A percentile compares a stretch with the other conserved stretches of the same genome.
Evolutionary conservation across 495 filamentous ascomycete genomes (phyloP).

Genomic region (Pyrenula aspistea): DNA sequence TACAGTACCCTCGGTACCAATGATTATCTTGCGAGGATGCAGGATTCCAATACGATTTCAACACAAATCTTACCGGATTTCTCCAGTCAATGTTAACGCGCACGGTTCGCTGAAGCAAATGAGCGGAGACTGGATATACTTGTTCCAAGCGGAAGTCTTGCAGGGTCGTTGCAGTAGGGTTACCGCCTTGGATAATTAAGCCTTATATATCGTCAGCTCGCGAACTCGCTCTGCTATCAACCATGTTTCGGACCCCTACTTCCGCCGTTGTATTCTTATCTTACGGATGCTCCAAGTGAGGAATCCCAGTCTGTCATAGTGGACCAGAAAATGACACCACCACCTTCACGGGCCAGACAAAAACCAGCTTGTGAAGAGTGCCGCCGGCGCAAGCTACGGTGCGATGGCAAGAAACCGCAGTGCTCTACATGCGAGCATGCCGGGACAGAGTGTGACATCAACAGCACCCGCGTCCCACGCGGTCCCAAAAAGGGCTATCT

Average conservation of each 20-base stretch:
- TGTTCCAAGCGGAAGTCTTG: neutral
- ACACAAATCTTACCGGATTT: neutral
- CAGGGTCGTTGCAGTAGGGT: neutral
- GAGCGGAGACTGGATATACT: neutral
- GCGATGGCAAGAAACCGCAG: slow-evolving; percentile 36
- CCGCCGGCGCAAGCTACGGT: slow-evolving; percentile 34
- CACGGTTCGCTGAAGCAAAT: neutral
- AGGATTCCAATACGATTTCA: neutral
- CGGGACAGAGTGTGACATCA: slow-evolving; percentile 35
- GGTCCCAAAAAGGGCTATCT: slow-evolving; percentile 45
- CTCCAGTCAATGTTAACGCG: neutral
- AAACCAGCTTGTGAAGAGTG: slow-evolving; percentile 36
- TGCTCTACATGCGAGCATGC: slow-evolving; percentile 39
- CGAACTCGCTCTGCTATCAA: neutral
- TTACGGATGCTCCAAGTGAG: neutral
- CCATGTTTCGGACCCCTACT: neutral
- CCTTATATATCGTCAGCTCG: neutral
- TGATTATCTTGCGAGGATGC: neutral
- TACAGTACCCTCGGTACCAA: neutral
- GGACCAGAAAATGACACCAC: neutral
- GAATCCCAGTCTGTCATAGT: neutral
- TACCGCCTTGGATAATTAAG: neutral
- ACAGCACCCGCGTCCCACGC: slow-evolving; percentile 28
- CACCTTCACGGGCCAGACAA: slow-evolving; percentile 16
- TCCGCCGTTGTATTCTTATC: neutral